Evolutionary conservation across 2,329 filamentous ascomycete species (phyloP), one percentile per base, ranked within the genome.

Genomic region (Sarocladium oryzae): DNA sequence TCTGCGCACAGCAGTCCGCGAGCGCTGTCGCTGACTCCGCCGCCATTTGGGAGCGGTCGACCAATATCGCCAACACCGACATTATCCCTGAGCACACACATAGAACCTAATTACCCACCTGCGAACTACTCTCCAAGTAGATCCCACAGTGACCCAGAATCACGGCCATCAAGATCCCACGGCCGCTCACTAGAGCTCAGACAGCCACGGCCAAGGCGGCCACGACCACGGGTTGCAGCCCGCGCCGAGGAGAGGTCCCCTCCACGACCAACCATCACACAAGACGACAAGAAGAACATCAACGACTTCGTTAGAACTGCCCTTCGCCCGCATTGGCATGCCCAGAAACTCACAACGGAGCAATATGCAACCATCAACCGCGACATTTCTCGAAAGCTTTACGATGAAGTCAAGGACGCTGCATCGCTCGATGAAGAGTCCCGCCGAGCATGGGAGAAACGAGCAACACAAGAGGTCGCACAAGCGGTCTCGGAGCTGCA

Each of bases 351-450:
- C 55, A 89, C 85, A 16, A 88, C 90, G 58, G 88, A 96, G 54
- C 86, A 96, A 67, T 99, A 95, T 66, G 92, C 89, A 2, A 82
- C 83, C 52, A 96, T 97, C 69, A 97, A 97, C 64, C 85, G 90
- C 55, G 85, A 87, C 54, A 84, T 97, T 30, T 96, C 89, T 37
- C 85, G 89, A 53, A 88, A 86, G 70, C 74, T 99, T 53, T 99
- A 99, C 68, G 89, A 83, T 56, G 78, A 82, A 55, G 74, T 81
- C 41, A 72, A 73, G 45, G 72, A 76, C 54, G 74, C 75, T 13
- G 69, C 75, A 18, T 68, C 74, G 21, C 75, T 93, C 26, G 80
- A 87, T 60, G 77, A 85, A 20, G 79, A 82, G 24, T 80, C 81
- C 52, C 79, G 83, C 52, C 79, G 79, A 56, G 78, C 77, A 45